A percentile compares a stretch with the other conserved stretches of the same genome.
Conservation (phyloP, 2,329 filamentous ascomycete genomes). For the Colletotrichum lini region DNA sequence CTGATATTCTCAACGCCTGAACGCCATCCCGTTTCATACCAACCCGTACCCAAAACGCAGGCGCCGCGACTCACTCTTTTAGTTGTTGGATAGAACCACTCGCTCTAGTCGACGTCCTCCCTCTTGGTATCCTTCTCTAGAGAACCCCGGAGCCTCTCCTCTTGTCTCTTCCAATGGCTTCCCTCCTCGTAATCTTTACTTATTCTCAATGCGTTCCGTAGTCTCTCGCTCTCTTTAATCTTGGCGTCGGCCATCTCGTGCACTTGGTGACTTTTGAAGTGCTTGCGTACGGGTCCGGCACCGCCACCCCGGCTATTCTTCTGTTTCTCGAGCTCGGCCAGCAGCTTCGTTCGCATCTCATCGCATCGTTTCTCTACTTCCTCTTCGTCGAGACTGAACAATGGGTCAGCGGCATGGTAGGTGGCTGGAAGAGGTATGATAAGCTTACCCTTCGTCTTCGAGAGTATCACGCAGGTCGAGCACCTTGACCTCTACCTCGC, state of each 20-base stretch:
- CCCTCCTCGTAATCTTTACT: conserved; percentile 89
- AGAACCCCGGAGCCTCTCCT: conserved; percentile 72
- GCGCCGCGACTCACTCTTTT: not conserved
- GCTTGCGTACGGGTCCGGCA: conserved; percentile 60
- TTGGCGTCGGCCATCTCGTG: conserved; percentile 97
- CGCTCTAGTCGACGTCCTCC: conserved; percentile 40
- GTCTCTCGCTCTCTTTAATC: conserved; percentile 92
- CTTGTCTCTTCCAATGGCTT: conserved; percentile 86
- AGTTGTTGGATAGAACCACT: not conserved
- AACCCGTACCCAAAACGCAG: conserved; percentile 6
- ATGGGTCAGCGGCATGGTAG: not conserved
- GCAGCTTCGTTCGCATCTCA: conserved; percentile 58
- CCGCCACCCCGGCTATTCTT: conserved; percentile 43
- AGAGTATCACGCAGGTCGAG: conserved; percentile 90
- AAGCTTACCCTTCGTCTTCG: conserved; percentile 84
- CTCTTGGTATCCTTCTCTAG: conserved; percentile 55
- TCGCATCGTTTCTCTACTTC: conserved; percentile 82
- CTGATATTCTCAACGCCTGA: conserved; percentile 20
- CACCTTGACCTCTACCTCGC: conserved; percentile 93
- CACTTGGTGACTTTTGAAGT: conserved; percentile 92
- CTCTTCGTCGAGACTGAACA: conserved; percentile 82
- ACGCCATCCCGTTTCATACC: conserved; percentile 18
- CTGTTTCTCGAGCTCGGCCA: conserved; percentile 58
- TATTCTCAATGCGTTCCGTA: conserved; percentile 90
- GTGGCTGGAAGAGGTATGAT: conserved; percentile 48